Base-by-base conservation (phyloP, 805 yeast species). In the Schwanniomyces yamadae region DNA sequence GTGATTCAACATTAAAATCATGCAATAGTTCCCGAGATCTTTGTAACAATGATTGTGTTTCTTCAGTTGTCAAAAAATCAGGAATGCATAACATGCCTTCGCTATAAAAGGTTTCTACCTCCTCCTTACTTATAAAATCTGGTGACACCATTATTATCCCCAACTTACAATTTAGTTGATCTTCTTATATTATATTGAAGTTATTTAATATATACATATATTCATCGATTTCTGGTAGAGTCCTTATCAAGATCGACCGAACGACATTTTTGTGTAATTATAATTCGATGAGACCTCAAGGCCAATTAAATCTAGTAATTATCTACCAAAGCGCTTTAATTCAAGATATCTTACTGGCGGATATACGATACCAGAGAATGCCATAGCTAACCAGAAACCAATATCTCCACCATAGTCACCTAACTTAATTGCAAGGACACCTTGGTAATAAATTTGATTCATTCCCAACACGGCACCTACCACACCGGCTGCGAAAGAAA, bases 61-160 rank as follows among this genome's bases (percentile, higher is more conserved):
- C 71, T 1, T 60, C 63, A 1, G 51, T 42, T 1, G 69, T 44
- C 13, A 84, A 62, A 46, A 79, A 86, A 37, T 69, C 66, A 0
- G 76, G 78, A 11, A 84, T 57, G 20, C 81, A 76, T 3, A 84
- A 57, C 49, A 81, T 75, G 0, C 95, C 93, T 21, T 83, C 76
- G 1, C 47, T 47, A 6, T 75, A 45, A 50, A 78, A 84, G 4
- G 46, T 45, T 3, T 59, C 64, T 3, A 80, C 39, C 49, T 84
- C 89, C 30, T 69, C 69, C 4, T 52, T 46, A 0, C 80, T 69
- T 3, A 79, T 61, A 10, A 49, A 52, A n/a, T 14, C 14, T 17
- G 3, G 18, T 8, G 23, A 21, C 10, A 21, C 10, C 23, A 21
- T 25, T n/a, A n/a, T n/a, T n/a, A n/a, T n/a, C n/a, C n/a, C n/a